Evolutionary conservation across 495 filamentous ascomycete genomes (phyloP).

Genomic region (Penicillium riverlandense): DNA sequence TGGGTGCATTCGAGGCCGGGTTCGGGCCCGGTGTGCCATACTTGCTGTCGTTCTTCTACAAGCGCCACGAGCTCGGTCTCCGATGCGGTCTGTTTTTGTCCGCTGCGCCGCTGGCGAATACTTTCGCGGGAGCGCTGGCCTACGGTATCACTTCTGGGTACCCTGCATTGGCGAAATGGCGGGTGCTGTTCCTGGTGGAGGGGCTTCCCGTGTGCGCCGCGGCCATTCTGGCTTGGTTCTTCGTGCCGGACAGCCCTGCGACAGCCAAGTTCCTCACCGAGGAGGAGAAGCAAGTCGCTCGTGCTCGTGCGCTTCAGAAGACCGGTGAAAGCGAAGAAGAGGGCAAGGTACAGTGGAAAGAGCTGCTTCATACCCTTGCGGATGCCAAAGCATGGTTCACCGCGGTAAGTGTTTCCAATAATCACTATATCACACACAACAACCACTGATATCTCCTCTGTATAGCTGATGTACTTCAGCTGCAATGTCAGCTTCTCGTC

Average conservation of each 20-base stretch:
- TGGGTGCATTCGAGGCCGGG: slow-evolving; percentile 59
- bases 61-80: slow-evolving; percentile 67
- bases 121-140: slow-evolving; percentile 76
- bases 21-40: slow-evolving; percentile 68
- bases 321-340: slow-evolving; percentile 50
- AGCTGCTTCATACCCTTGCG: slow-evolving; percentile 47
- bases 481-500: slow-evolving; percentile 71
- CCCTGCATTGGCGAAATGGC: slow-evolving; percentile 64
- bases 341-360: slow-evolving; percentile 49
- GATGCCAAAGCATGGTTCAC: slow-evolving; percentile 57
- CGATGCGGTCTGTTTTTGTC: slow-evolving; percentile 70
- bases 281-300: slow-evolving; percentile 64
- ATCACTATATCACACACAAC: not conserved
- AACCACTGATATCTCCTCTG: not conserved
- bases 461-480: slow-evolving; percentile 51
- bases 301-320: slow-evolving; percentile 53
- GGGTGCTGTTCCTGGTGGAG: slow-evolving; percentile 77
- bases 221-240: slow-evolving; percentile 58
- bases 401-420: slow-evolving; percentile 25
- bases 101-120: slow-evolving; percentile 73
- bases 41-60: slow-evolving; percentile 78
- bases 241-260: slow-evolving; percentile 64
- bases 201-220: slow-evolving; percentile 65
- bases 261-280: slow-evolving; percentile 62
- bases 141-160: slow-evolving; percentile 74